These are phyloP conservation scores for Talaromyces sp. DNA, from an alignment of 2,329 filamentous ascomycete species.

Conservation along the genomic window DNA sequence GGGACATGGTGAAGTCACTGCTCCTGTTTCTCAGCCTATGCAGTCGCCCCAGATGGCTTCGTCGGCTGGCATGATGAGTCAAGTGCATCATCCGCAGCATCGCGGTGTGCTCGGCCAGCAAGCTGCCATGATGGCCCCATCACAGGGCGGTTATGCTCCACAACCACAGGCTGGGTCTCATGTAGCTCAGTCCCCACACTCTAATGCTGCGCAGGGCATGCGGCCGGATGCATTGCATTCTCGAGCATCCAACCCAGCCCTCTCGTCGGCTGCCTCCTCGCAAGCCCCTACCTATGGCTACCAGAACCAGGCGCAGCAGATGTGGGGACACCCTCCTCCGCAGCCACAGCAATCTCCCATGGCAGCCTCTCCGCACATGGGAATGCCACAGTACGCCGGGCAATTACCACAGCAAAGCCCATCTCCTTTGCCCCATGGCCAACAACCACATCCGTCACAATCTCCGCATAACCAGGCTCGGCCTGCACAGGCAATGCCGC, in stretches of 20 bases:
- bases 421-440: conserved; percentile 23
- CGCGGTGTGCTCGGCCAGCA: conserved; percentile 37
- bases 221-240: conserved; percentile 61
- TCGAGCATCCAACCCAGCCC: conserved; percentile 58
- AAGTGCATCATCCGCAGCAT: conserved; percentile 22
- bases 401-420: conserved; percentile 24
- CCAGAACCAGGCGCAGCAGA: conserved; percentile 58
- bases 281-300: conserved; percentile 53
- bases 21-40: conserved; percentile 32
- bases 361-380: conserved; percentile 31
- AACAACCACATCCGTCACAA: conserved; percentile 36
- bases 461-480: conserved; percentile 40
- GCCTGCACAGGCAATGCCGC: conserved; percentile 33
- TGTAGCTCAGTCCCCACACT: conserved; percentile 68
- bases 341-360: conserved; percentile 50
- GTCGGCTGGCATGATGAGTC: conserved; percentile 15
- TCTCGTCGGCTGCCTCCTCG: conserved; percentile 48
- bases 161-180: conserved; percentile 67
- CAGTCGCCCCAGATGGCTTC: conserved; percentile 35
- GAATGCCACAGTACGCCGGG: conserved; percentile 37
- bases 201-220: conserved; percentile 61
- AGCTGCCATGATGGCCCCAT: conserved; percentile 45
- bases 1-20: conserved; percentile 27
- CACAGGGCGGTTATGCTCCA: conserved; percentile 59
- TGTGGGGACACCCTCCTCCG: conserved; percentile 61